Evolutionary conservation across 306 rosid genomes (phyloP), one percentile per base, ranked within the genome.

Genomic region (Senna siamea): DNA sequence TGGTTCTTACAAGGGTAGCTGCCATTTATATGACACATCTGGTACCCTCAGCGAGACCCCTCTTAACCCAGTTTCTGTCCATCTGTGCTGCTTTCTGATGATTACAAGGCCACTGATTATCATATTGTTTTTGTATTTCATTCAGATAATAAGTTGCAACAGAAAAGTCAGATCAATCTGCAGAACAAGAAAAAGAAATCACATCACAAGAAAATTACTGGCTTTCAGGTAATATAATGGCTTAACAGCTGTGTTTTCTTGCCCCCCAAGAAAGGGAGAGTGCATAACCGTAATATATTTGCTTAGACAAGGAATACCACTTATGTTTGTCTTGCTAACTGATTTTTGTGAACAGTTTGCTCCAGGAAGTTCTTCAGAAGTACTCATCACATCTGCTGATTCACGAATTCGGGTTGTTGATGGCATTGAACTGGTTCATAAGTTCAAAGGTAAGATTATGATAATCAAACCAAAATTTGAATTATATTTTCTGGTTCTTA

Each of bases 341-440:
- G 56, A 85, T 76, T 85, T 71, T 34, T 63, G 52, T 80, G 70
- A 73, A 85, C 90, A 92, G 97, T 92, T 92, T 88, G 88, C 88
- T 41, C 96, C 97, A 13, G 97, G 96, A 87, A 92, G 93, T 78
- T 89, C 93, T 52, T 74, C 96, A n/a, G 96, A 89, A 81, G 96
- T 89, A 54, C 86, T 88, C 67, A 81, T 92, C 72, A 88, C 97
- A 5, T 89, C 96, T 60, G 85, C 97, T 57, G 97, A 92, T 88
- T 92, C 97, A 68, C 93, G 97, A 54, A 82, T 92, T 72, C 87
- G 97, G 78, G 87, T 89, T 55, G 96, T 89, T 54, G 93, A 86
- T 72, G 89, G 88, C 56, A 35, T 75, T 78, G 93, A 92, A 68
- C 82, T 92, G 83, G 90, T 87, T 59, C 90, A 86, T 69, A 92